Evolutionary conservation across 768 basidiomycete genomes (phyloP).

Genomic region (Mycena vitilis): DNA sequence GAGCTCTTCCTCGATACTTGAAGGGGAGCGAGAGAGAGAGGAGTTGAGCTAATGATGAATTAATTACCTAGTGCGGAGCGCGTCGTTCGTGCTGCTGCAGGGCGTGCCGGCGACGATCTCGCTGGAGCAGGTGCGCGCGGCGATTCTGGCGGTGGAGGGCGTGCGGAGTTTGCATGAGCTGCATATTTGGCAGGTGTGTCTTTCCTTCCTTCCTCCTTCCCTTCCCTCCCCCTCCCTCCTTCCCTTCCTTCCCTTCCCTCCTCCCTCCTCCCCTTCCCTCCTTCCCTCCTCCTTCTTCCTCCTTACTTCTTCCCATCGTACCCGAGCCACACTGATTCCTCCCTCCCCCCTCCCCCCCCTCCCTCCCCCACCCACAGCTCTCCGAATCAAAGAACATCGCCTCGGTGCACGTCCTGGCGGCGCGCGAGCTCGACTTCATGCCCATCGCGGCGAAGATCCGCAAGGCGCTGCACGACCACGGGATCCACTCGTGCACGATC

Average conservation of each 20-base stretch:
- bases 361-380: conserved; percentile 49
- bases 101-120: conserved; percentile 92
- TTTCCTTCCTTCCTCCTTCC: too few relatives aligned
- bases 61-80: too few relatives aligned
- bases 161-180: conserved; percentile 92
- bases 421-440: conserved; percentile 90
- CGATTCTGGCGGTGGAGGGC: conserved; percentile 85
- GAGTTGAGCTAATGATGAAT: too few relatives aligned
- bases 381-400: conserved; percentile 96
- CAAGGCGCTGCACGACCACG: conserved; percentile 86
- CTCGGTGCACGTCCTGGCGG: conserved; percentile 93
- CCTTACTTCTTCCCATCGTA: too few relatives aligned
- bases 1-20: too few relatives aligned
- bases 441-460: conserved; percentile 86
- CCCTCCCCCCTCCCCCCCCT: too few relatives aligned
- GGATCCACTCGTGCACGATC: conserved; percentile 95
- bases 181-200: conserved; percentile 86
- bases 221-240: too few relatives aligned
- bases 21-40: too few relatives aligned
- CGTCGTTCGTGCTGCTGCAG: conserved; percentile 95
- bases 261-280: too few relatives aligned
- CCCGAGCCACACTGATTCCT: too few relatives aligned
- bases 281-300: too few relatives aligned
- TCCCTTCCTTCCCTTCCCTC: too few relatives aligned
- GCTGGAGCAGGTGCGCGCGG: conserved; percentile 86